Evolutionary conservation across 306 rosid genomes (phyloP), one percentile per base, ranked within the genome.

Genomic region (Cucurbita argyrosperma): DNA sequence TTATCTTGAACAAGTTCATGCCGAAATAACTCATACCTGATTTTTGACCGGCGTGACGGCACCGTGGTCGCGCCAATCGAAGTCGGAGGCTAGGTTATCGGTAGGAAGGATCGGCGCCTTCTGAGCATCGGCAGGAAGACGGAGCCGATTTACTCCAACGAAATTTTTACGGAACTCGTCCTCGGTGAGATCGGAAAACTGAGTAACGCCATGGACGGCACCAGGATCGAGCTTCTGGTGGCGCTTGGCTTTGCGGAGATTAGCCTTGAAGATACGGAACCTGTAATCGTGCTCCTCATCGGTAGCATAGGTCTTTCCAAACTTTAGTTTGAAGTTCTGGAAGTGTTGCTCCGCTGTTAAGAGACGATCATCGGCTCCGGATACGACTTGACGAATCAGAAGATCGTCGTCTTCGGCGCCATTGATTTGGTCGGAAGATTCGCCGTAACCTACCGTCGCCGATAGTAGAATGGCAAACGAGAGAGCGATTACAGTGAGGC

Each of bases 61-160:
- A 10, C 97, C 97, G 9, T 85, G 85, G 9, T 95, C 96, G 1
- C 99, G 96, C 97, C 99, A 95, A 78, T 95, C 99, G 69, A 95
- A 95, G 18, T 95, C 87, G 11, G 77, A 38, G 0, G 97, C 96
- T 1, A 95, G 96, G 74, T 88, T 81, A 10, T 23, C 84, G 1
- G 96, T 95, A 0, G 99, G 99, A 38, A 95, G 92, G 69, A 89
- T 79, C 72, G 96, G 99, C 62, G 96, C 99, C 80, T 82, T 78
- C 15, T 83, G 79, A 72, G 96, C 91, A 64, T 89, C 83, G 2
- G 76, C 47, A 0, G 99, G 97, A 5, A 87, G 80, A 26, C 90
- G 90, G 64, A 95, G 89, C 26, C 84, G 82, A 80, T 84, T 91
- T 8, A 95, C 88, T 10, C 97, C 99, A 18, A 89, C 91, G 59